phyloP scores from a whole-genome alignment of 2,329 filamentous ascomycete genomes.

The Botryotinia calthae region DNA sequence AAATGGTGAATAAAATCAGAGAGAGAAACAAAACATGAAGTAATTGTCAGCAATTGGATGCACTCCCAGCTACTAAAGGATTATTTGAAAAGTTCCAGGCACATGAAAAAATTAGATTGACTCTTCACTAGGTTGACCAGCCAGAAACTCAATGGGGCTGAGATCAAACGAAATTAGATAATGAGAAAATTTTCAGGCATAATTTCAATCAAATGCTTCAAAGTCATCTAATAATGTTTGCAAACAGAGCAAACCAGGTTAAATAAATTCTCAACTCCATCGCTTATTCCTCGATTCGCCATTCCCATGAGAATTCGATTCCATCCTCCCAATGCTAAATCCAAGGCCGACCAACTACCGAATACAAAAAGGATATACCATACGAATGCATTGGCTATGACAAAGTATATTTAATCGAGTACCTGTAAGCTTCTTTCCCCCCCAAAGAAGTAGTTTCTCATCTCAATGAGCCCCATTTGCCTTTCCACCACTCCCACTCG shows the following conservation, averaged over 20 bases:
- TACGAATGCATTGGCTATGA: conserved; percentile 3
- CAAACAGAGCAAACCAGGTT: background rate
- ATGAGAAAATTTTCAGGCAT: background rate
- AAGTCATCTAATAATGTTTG: conserved; percentile 4
- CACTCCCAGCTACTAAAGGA: background rate
- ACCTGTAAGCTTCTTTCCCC: background rate
- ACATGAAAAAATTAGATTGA: background rate
- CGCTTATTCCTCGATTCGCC: conserved; percentile 11
- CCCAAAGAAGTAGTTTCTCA: background rate
- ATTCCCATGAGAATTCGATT: conserved; percentile 7
- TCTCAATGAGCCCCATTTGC: conserved; percentile 15
- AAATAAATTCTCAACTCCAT: conserved; percentile 9
- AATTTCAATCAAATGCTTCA: background rate
- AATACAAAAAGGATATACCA: conserved; percentile 15
- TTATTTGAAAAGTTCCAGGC: background rate
- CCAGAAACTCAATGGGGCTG: background rate
- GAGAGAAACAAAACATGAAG: background rate
- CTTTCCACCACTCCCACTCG: conserved; percentile 16
- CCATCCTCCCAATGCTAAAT: conserved; percentile 9
- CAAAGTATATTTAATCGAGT: conserved; percentile 14
- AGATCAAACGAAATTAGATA: background rate
- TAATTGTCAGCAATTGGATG: background rate
- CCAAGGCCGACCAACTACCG: conserved; percentile 13
- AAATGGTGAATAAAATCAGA: background rate
- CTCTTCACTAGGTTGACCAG: background rate